Evolutionary conservation across 169 alveolate species (phyloP), one percentile per base, ranked within the genome.

Genomic region (Cryptosporidium muris): DNA sequence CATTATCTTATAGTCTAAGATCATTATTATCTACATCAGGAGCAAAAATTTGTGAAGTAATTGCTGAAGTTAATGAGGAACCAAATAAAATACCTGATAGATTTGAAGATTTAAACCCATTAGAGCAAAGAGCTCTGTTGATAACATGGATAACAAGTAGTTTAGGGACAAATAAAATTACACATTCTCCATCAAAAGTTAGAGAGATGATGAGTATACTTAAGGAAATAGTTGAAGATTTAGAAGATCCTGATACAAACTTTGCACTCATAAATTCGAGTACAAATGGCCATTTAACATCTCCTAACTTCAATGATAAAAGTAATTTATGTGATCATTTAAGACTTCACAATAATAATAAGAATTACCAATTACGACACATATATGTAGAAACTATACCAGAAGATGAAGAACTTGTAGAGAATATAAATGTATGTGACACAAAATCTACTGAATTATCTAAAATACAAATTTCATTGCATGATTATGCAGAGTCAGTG

Each of bases 401-500:
- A 5, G 85, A 74, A 54, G 85, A 74, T 42, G 68, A 74, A 58
- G 85, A 74, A 58, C 54, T 74, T 8, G 85, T 58, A 43, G 85
- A 74, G 47, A 60, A 58, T 60, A 74, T 74, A 1, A 62, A 45
- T 58, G 48, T 58, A n/a, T 43, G 16, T 5, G 45, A 58, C 16
- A 16, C 52, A 42, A 45, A 25, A 74, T 43, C 14, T 58, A 38
- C 8, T 2, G 7, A 25, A 25, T 25, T 25, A 0, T 25, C 25
- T 25, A 25, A 25, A 25, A 25, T 25, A 25, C 25, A 25, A 25
- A 25, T 12, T 34, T 45, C 40, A 37, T 14, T 1, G 11, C 42
- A 54, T n/a, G 63, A 40, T n/a, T 58, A 53, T 37, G 51, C 45
- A 56, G 25, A 60, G 37, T 74, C 85, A 6, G 36, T 74, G 6